A percentile compares a stretch with the other conserved stretches of the same genome.
Conservation (phyloP, 2,329 filamentous ascomycete species). For the Neurospora crassa region DNA sequence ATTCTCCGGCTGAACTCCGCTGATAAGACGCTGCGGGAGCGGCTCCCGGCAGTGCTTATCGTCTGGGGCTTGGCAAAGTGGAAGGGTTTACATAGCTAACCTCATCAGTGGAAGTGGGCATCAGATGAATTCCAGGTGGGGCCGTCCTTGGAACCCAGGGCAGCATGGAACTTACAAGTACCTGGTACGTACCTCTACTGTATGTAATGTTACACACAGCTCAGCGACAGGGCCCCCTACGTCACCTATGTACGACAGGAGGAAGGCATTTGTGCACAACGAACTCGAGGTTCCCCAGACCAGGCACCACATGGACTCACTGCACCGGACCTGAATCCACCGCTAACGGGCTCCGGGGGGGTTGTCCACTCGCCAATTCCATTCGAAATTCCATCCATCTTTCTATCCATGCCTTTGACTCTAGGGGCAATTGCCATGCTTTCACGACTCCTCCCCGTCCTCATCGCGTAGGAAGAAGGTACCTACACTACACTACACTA, state of each 20-base stretch:
- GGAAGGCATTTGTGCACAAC: neutral
- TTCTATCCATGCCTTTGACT: neutral
- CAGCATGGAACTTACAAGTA: no score
- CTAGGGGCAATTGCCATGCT: neutral
- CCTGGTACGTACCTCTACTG: no score
- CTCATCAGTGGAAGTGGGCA: neutral
- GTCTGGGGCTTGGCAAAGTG: neutral
- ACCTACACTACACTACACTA: no score
- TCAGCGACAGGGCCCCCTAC: neutral
- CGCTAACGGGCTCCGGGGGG: neutral
- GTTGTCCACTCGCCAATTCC: neutral
- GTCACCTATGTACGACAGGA: neutral
- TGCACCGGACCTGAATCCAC: neutral
- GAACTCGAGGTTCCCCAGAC: neutral
- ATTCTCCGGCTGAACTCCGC: neutral
- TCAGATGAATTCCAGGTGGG: neutral
- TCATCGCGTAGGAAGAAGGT: neutral
- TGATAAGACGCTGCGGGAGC: neutral
- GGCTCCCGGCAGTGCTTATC: neutral
- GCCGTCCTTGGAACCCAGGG: neutral
- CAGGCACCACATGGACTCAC: neutral
- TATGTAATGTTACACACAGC: neutral
- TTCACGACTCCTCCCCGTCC: neutral
- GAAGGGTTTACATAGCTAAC: neutral
- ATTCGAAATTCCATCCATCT: neutral